Evolutionary conservation across 2,329 filamentous ascomycete genomes (phyloP).

Genomic region (Lecanicillium sp.): DNA sequence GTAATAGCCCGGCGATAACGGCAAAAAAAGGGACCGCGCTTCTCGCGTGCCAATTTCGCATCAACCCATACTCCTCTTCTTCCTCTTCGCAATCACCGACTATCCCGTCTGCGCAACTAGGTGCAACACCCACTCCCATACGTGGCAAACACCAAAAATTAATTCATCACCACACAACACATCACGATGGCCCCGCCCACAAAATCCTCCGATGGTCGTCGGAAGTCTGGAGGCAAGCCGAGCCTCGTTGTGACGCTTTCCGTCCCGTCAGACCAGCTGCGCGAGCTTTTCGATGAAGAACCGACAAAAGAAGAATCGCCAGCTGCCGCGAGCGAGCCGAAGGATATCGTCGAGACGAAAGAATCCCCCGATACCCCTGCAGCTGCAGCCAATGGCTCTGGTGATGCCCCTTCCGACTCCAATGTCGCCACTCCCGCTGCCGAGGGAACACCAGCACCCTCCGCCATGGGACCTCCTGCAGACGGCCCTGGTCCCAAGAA

Average conservation of each 20-base stretch:
- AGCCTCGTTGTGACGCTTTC: conserved; percentile 42
- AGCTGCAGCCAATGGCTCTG: conserved; percentile 34
- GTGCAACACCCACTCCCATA: too few species aligned
- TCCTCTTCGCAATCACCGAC: background rate
- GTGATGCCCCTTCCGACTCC: conserved; percentile 51
- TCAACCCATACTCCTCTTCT: too few species aligned
- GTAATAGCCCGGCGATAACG: too few species aligned
- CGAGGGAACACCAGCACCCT: conserved; percentile 39
- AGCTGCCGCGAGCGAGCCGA: conserved; percentile 29
- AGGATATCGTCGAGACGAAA: conserved; percentile 22
- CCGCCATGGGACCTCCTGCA: conserved; percentile 50
- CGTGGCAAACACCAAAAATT: too few species aligned
- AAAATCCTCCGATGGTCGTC: conserved; percentile 26
- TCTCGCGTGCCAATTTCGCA: too few species aligned
- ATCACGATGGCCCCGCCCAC: conserved; percentile 24
- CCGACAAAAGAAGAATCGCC: conserved; percentile 35
- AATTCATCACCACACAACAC: conserved; percentile 4
- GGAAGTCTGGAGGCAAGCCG: conserved; percentile 28
- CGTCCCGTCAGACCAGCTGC: conserved; percentile 41
- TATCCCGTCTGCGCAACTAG: background rate
- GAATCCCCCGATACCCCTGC: conserved; percentile 29
- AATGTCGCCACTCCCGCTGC: conserved; percentile 50
- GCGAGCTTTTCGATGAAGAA: conserved; percentile 37
- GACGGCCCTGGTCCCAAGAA: conserved; percentile 59
- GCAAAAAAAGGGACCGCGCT: too few species aligned